Conservation (phyloP, 2,329 filamentous ascomycete genomes). For the Aspergillus sp. region DNA sequence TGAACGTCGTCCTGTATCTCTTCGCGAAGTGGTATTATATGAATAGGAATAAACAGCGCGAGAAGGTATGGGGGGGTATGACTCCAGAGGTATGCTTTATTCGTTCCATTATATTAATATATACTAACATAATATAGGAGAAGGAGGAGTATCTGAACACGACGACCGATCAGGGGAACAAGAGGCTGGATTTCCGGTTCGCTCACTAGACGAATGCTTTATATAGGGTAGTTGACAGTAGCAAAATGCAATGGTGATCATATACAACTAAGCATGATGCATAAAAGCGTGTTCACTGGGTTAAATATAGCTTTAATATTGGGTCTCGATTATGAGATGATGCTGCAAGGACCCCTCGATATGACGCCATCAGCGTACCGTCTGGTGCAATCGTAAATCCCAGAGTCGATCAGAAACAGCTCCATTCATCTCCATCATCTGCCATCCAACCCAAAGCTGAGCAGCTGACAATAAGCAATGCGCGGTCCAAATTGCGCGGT, state of each 20-base stretch:
- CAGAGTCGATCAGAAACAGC: background rate
- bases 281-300: too few relatives aligned
- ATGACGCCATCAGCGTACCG: conserved; percentile 4
- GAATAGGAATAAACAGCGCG: conserved; percentile 32
- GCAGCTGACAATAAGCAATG: background rate
- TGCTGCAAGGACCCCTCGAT: conserved; percentile 1
- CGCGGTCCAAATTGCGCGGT: background rate
- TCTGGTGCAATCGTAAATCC: background rate
- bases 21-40: conserved; percentile 33
- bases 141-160: conserved; percentile 50
- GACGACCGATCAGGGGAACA: conserved; percentile 54
- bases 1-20: conserved; percentile 51
- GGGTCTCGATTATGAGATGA: too few relatives aligned
- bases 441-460: background rate
- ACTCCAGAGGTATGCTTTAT: conserved; percentile 23
- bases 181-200: conserved; percentile 57
- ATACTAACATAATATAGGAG: conserved; percentile 31
- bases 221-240: too few relatives aligned
- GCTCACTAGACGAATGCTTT: conserved; percentile 9
- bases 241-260: too few relatives aligned
- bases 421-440: background rate
- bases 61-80: conserved; percentile 47
- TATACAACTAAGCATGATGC: too few relatives aligned
- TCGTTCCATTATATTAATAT: background rate
- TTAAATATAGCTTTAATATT: too few relatives aligned